phyloP scores from a whole-genome alignment of 1,284 basidiomycete species.

The Ceratobasidium theobromae region DNA sequence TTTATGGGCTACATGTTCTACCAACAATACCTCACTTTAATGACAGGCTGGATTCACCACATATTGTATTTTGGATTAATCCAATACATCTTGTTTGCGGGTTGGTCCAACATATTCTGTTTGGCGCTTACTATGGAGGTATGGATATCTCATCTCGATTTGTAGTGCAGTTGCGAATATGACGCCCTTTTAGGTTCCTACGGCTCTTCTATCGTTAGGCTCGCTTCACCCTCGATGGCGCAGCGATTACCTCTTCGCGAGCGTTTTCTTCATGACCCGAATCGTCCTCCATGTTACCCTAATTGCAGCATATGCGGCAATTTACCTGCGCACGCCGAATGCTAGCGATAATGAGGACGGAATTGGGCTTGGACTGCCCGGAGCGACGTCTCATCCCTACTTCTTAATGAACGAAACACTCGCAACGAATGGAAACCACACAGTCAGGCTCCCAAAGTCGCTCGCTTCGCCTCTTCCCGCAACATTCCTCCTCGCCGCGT shows the following conservation, averaged over 20 bases:
- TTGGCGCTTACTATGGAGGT: conserved; percentile 58
- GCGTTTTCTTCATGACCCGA: conserved; percentile 56
- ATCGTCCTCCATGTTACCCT: conserved; percentile 54
- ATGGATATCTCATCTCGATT: conserved; percentile 43
- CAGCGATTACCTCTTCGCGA: conserved; percentile 55
- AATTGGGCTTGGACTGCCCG: no score
- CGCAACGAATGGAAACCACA: no score
- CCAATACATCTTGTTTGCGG: conserved; percentile 47
- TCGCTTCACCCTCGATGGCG: conserved; percentile 52
- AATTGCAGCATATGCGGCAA: conserved; percentile 44
- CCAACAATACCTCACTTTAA: conserved; percentile 49
- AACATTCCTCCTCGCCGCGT: conserved; percentile 48
- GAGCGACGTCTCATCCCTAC: not conserved
- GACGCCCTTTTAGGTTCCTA: conserved; percentile 51
- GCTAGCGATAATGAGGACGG: no score
- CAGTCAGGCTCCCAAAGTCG: conserved; percentile 9
- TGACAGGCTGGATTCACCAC: conserved; percentile 66
- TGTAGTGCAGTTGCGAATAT: conserved; percentile 40
- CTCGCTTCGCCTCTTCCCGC: conserved; percentile 48
- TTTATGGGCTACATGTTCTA: conserved; percentile 47
- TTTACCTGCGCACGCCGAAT: conserved; percentile 40
- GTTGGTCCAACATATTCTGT: conserved; percentile 53
- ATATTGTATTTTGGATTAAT: conserved; percentile 54
- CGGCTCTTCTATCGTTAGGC: conserved; percentile 55
- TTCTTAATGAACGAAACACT: not conserved